Conservation (phyloP, 1,284 basidiomycete species). For the Papiliotrema terrestris region DNA sequence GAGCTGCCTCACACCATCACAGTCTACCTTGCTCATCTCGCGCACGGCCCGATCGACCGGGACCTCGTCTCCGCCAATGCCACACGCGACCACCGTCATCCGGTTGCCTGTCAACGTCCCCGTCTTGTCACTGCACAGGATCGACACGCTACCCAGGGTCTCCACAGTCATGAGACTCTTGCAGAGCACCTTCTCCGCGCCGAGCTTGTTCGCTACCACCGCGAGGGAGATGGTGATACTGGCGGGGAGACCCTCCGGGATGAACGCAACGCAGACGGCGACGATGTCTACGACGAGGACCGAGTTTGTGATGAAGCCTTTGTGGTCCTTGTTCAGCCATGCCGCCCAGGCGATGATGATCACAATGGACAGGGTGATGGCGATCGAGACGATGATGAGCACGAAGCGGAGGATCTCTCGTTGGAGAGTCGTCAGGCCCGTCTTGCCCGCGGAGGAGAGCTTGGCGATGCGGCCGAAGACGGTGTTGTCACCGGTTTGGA, state of each 20-base stretch:
- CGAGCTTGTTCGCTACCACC: slow-evolving; percentile 55
- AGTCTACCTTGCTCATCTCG: slow-evolving; percentile 14
- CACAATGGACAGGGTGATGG: slow-evolving; percentile 53
- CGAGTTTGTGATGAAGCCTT: slow-evolving; percentile 58
- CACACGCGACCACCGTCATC: slow-evolving; percentile 52
- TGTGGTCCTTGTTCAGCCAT: slow-evolving; percentile 53
- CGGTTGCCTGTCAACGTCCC: slow-evolving; percentile 49
- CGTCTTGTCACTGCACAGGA: slow-evolving; percentile 47
- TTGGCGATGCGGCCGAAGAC: slow-evolving; percentile 61
- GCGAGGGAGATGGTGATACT: slow-evolving; percentile 50
- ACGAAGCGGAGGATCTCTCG: slow-evolving; percentile 52
- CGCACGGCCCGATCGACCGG: slow-evolving; percentile 33
- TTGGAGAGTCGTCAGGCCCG: slow-evolving; percentile 47
- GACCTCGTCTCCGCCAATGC: slow-evolving; percentile 50
- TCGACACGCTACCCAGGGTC: slow-evolving; percentile 59
- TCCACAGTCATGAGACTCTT: slow-evolving; percentile 62
- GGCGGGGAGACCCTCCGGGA: slow-evolving; percentile 57
- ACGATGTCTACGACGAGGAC: slow-evolving; percentile 60
- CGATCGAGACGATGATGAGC: slow-evolving; percentile 52
- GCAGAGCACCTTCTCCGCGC: slow-evolving; percentile 59
- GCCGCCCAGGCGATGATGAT: slow-evolving; percentile 57
- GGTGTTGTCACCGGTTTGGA: slow-evolving; percentile 60
- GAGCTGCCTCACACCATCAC: slow-evolving; percentile 37
- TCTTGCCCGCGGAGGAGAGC: slow-evolving; percentile 55
- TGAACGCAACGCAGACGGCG: slow-evolving; percentile 61